A percentile compares a stretch with the other conserved stretches of the same genome.
Conservation (phyloP, 2,329 filamentous ascomycete species). For the Epichloe baconii region DNA sequence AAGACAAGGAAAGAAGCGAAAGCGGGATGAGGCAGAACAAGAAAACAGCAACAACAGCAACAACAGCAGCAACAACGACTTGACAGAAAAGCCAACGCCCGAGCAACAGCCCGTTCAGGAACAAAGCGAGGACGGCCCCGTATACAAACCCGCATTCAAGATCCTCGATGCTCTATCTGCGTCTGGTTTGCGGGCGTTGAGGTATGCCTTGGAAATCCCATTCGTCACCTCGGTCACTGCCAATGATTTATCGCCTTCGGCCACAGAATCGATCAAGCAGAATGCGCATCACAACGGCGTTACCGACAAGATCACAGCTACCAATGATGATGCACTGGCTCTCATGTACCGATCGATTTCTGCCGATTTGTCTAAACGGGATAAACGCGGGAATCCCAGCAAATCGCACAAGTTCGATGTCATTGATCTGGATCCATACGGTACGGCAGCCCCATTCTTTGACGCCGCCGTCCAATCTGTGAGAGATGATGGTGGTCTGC, state of each 20-base stretch:
- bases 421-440: conserved; percentile 93
- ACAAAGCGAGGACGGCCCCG: conserved; percentile 13
- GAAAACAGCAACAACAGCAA: neutral
- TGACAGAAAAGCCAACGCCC: neutral
- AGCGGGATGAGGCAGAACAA: conserved; percentile 24
- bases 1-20: conserved; percentile 32
- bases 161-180: conserved; percentile 93
- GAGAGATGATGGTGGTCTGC: conserved; percentile 68
- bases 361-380: conserved; percentile 31
- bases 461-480: conserved; percentile 82
- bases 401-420: conserved; percentile 62
- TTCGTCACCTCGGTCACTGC: conserved; percentile 71
- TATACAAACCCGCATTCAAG: conserved; percentile 43
- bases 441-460: conserved; percentile 82
- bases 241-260: conserved; percentile 73
- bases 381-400: conserved; percentile 25
- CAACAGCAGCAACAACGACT: neutral
- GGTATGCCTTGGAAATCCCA: conserved; percentile 85
- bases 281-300: conserved; percentile 79
- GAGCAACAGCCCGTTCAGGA: conserved; percentile 8
- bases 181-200: conserved; percentile 77
- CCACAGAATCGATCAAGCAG: conserved; percentile 65
- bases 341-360: conserved; percentile 76
- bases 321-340: conserved; percentile 69
- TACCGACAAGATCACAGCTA: conserved; percentile 54